Base-by-base conservation (phyloP, 140 eudicot species). In the Bidens hawaiensis region DNA sequence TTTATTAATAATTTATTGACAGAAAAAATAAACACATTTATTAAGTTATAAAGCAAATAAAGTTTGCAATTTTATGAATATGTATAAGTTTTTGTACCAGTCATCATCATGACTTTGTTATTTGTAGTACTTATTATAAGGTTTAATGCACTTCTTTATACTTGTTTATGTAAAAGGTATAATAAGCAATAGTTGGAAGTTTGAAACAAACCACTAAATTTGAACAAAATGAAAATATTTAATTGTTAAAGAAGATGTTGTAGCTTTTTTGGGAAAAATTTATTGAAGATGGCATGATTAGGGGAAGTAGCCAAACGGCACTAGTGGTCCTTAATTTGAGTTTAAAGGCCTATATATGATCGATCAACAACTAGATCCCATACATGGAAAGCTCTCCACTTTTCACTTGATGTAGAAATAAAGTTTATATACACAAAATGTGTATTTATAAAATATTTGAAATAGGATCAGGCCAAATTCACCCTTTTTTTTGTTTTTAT, bases 241-340 rank as follows among this genome's bases (percentile, higher is more conserved):
- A 50, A 50, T 62, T 27, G 27, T 17, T 50, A 71, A 61, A 70
- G 68, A 70, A 71, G 70, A 45, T 18, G 54, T 61, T 49, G 19
- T 25, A 34, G 26, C 26, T 70, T 36, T 68, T 55, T 41, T 30
- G 23, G 47, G 38, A 31, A 27, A 28, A 66, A 74, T 12, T 33
- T 18, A 60, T 40, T 51, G 70, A 25, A 64, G 75, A 25, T 60
- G 70, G 60, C 60, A 75, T 75, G 79, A 75, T 75, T 75, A 75
- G 58, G 71, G 75, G 71, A 69, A 60, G 71, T 71, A 75, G 71
- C 58, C 43, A 57, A 60, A 43, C 69, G 75, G 79, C 76, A 48
- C 41, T 75, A 60, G 79, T 75, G 79, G 79, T 75, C 79, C 79
- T 67, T n/a, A n/a, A n/a, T n/a, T 53, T 0, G 30, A 40, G 62